Evolutionary conservation across 805 yeast genomes (phyloP), one percentile per base, ranked within the genome.

Genomic region (Kregervanrija fluxuum): DNA sequence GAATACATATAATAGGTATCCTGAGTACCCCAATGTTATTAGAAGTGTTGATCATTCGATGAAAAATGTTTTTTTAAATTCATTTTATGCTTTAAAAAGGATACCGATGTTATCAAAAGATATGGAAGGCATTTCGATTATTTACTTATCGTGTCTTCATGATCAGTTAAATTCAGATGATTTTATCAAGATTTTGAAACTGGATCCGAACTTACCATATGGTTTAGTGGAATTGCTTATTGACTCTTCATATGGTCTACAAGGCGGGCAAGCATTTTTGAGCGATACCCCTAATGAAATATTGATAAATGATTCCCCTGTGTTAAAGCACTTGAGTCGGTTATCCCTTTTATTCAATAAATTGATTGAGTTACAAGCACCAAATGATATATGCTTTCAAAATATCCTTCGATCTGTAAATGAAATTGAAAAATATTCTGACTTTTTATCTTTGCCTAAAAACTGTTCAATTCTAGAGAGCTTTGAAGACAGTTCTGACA

Each of bases 321-420:
- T 70, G 1, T 47, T 73, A 30, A 73, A 70, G 45, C 77, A 77
- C 49, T 52, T 79, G 37, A 77, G 69, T 54, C 64, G 71, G 38
- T 48, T 80, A 15, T 69, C 83, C 0, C 66, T 69, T 38, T 51
- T 80, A 2, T 64, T 51, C 39, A 41, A 56, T 11, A 57, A 38
- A 34, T 14, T 60, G 3, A 45, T 61, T 5, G 22, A n/a, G 38
- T 22, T 6, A 6, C 28, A 22, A 5, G 8, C 28, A 6, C 8
- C 28, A 22, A 22, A 22, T 22, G 8, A 6, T 4, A 22, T 22
- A 4, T 22, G 28, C 28, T 22, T 22, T 5, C 28, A 22, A 6
- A 22, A 22, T 22, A 22, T 22, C 8, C 5, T 22, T 22, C 6
- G 28, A 22, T 22, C 28, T 5, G 28, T 22, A 6, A 8, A 22